These are phyloP conservation scores for Umbelopsis sp. DNA, from an alignment of 192 early-diverging fungal genomes.

Conservation along the genomic window DNA sequence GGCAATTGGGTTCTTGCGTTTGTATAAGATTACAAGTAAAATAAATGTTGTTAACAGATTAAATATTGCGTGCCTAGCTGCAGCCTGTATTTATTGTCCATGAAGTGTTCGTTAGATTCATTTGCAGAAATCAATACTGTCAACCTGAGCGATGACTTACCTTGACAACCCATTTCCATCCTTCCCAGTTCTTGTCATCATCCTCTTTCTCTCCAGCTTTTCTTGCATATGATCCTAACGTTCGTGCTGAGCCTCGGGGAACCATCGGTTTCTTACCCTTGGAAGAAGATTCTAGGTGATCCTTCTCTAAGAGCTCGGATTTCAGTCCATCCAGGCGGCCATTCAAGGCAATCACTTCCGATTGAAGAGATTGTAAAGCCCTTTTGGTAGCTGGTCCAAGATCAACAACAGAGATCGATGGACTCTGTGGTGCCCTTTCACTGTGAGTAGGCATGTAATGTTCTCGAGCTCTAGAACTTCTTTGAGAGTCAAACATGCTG, in stretches of 20 bases:
- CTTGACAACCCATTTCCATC: constrained; percentile 33
- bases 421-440: neutral
- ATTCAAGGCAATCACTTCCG: constrained; percentile 40
- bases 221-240: neutral
- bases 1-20: constrained; percentile 26
- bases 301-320: constrained; percentile 32
- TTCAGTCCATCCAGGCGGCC: constrained; percentile 40
- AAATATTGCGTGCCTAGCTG: constrained; percentile 34
- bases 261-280: neutral
- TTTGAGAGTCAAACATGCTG: neutral
- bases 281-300: constrained; percentile 4
- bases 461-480: too few species aligned
- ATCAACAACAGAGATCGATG: constrained; percentile 14
- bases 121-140: neutral
- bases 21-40: constrained; percentile 26
- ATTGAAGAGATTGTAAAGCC: constrained; percentile 38
- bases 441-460: neutral
- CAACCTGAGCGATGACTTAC: neutral
- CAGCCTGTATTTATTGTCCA: constrained; percentile 24
- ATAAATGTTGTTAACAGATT: constrained; percentile 36
- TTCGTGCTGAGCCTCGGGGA: neutral
- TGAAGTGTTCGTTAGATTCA: neutral
- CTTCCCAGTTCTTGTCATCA: constrained; percentile 19
- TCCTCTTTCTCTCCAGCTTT: neutral
- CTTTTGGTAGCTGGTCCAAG: constrained; percentile 39